Conservation (phyloP, 2,329 filamentous ascomycete species). For the Pezicula carpinea region DNA sequence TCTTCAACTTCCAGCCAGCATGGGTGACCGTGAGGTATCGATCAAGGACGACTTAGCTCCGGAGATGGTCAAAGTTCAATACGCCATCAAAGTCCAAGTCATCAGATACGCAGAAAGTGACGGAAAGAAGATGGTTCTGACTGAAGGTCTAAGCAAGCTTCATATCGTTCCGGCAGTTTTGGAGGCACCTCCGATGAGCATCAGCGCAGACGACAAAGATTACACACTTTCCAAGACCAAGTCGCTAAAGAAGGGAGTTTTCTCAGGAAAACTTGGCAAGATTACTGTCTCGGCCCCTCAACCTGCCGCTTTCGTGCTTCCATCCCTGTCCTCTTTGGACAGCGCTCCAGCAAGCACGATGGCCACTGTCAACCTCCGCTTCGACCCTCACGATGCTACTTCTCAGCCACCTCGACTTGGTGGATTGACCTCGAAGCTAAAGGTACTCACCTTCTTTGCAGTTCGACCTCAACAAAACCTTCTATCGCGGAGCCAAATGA, state of each 20-base stretch:
- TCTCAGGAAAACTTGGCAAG: conserved; percentile 28
- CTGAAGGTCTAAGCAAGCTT: conserved; percentile 20
- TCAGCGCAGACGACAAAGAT: conserved; percentile 14
- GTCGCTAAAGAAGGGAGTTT: conserved; percentile 26
- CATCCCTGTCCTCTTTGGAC: conserved; percentile 14
- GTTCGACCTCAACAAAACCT: conserved; percentile 15
- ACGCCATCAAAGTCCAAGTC: conserved; percentile 24
- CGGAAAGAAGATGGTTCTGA: conserved; percentile 17
- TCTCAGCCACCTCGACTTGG: conserved; percentile 26
- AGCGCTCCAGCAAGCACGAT: conserved; percentile 18
- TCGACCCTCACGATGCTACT: conserved; percentile 23
- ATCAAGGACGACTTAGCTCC: conserved; percentile 24
- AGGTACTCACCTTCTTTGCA: conserved; percentile 22
- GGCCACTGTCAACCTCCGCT: conserved; percentile 26
- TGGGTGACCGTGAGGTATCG: conserved; percentile 20
- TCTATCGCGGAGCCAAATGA: conserved; percentile 14
- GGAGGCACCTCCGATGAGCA: conserved; percentile 26
- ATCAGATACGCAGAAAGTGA: conserved; percentile 18
- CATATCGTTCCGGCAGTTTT: conserved; percentile 22
- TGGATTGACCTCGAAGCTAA: conserved; percentile 26
- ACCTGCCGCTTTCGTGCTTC: conserved; percentile 24
- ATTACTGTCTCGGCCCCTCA: conserved; percentile 27
- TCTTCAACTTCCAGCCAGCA: conserved; percentile 26
- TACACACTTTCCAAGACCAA: conserved; percentile 25
- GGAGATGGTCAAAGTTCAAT: conserved; percentile 25